Evolutionary conservation across 2,329 filamentous ascomycete species (phyloP).

Genomic region (Nigrograna mackinnonii): DNA sequence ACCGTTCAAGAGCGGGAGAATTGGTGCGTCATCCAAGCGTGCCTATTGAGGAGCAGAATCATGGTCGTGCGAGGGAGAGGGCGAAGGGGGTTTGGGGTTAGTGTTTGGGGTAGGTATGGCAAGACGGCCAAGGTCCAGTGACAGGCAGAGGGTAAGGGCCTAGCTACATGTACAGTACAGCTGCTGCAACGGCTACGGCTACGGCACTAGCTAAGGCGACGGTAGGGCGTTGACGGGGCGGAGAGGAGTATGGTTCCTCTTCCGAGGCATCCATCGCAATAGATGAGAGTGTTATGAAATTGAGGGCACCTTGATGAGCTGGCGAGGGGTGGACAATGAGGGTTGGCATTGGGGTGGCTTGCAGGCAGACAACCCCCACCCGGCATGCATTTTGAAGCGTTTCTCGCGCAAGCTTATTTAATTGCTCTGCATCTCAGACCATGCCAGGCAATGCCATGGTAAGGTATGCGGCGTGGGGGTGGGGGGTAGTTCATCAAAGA

Average conservation of each 20-base stretch:
- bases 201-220: too few species aligned
- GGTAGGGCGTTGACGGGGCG: too few species aligned
- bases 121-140: too few species aligned
- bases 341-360: neutral
- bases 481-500: too few species aligned
- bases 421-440: conserved; percentile 18
- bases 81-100: too few species aligned
- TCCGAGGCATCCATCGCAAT: conserved; percentile 9
- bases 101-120: too few species aligned
- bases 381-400: conserved; percentile 12
- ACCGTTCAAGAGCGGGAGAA: conserved; percentile 2
- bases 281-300: conserved; percentile 10
- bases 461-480: too few species aligned
- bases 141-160: too few species aligned
- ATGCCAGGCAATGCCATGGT: too few species aligned
- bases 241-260: conserved; percentile 7
- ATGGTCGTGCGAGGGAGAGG: too few species aligned
- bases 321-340: conserved; percentile 19
- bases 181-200: too few species aligned
- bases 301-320: conserved; percentile 25
- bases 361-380: neutral
- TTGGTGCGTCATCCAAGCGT: conserved; percentile 4
- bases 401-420: conserved; percentile 26
- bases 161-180: too few species aligned
- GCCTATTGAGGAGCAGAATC: neutral